These are phyloP conservation scores for sweet orange (Citrus sinensis) DNA, from an alignment of 345 rosid species.

Conservation along the genomic window DNA sequence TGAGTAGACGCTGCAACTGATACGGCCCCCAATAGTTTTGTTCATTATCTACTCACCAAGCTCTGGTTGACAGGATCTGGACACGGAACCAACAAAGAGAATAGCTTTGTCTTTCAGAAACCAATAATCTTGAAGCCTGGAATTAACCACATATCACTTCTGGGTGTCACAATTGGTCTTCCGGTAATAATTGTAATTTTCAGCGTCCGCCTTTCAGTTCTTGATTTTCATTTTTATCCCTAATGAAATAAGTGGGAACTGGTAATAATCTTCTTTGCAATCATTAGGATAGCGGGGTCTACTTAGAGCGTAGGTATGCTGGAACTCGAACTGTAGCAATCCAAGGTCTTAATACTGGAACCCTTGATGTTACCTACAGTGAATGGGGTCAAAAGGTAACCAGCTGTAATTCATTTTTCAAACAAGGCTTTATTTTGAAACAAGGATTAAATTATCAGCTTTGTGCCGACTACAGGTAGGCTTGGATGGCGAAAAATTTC, in stretches of 20 bases:
- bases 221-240: not conserved
- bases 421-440: not conserved
- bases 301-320: conserved; percentile 40
- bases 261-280: not conserved
- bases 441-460: not conserved
- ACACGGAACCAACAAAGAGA: conserved; percentile 41
- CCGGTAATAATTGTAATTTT: conserved; percentile 24
- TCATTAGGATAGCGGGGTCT: conserved; percentile 42
- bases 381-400: conserved; percentile 52
- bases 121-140: conserved; percentile 34
- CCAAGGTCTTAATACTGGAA: conserved; percentile 47
- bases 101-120: conserved; percentile 43
- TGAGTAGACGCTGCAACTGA: not conserved
- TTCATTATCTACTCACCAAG: not conserved
- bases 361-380: conserved; percentile 35
- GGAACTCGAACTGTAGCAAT: conserved; percentile 34
- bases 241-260: not conserved
- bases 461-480: conserved; percentile 29
- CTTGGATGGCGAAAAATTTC: conserved; percentile 31
- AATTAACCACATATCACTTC: conserved; percentile 28
- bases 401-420: not conserved
- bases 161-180: conserved; percentile 37
- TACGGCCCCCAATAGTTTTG: not conserved
- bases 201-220: not conserved
- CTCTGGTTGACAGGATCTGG: conserved; percentile 28